phyloP scores from a whole-genome alignment of 768 basidiomycete genomes.

The Agrocybe praecox region DNA sequence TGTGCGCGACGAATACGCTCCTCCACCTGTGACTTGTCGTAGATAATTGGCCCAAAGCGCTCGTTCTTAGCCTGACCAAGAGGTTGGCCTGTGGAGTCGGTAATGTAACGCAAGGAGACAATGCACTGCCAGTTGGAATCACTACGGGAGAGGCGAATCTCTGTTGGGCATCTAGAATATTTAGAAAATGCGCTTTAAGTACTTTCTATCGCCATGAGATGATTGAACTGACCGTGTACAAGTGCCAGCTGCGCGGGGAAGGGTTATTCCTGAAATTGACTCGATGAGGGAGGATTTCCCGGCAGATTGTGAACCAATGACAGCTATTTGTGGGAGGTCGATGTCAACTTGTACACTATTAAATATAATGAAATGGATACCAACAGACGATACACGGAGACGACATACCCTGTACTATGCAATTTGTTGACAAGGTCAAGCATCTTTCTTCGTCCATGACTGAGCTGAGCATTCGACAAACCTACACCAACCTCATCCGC shows the following conservation, averaged over 20 bases:
- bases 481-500: constrained; percentile 37
- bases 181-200: not conserved
- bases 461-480: constrained; percentile 45
- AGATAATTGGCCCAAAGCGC: constrained; percentile 50
- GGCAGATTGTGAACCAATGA: constrained; percentile 73
- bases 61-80: constrained; percentile 40
- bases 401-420: constrained; percentile 52
- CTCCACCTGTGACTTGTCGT: constrained; percentile 55
- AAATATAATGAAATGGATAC: not conserved
- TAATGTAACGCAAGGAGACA: constrained; percentile 48
- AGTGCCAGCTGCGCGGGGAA: constrained; percentile 71
- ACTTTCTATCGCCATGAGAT: not conserved
- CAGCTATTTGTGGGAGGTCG: constrained; percentile 72
- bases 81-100: constrained; percentile 37
- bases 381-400: not conserved
- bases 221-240: constrained; percentile 59
- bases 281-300: constrained; percentile 82
- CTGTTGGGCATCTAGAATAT: constrained; percentile 52
- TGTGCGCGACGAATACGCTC: constrained; percentile 70
- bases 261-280: constrained; percentile 69
- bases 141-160: constrained; percentile 51
- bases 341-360: constrained; percentile 68
- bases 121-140: constrained; percentile 47
- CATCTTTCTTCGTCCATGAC: constrained; percentile 45
- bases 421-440: constrained; percentile 61